Evolutionary conservation across 768 basidiomycete genomes (phyloP), one percentile per base, ranked within the genome.

Genomic region (Auricularia cornea): DNA sequence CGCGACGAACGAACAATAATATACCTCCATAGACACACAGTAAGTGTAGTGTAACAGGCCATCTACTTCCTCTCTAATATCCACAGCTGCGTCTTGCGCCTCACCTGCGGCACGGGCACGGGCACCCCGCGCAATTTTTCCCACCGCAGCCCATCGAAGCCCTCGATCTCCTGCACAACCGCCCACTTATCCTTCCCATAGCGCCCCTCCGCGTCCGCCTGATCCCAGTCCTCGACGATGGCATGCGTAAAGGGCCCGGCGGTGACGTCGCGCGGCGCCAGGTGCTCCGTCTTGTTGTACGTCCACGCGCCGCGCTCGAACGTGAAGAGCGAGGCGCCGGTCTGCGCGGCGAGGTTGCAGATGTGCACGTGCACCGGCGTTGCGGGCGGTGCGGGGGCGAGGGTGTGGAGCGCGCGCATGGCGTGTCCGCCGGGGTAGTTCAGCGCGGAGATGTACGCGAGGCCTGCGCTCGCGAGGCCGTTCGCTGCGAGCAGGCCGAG

Each of bases 391-490:
- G 23, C n/a, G 14, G 23, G 28, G 41, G 2, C 26, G 5, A 5
- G 59, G 60, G 62, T 61, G 59, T 48, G 20, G 31, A 63, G 32
- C 54, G 40, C 54, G 56, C 23, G 14, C 60, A 97, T 75, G 0
- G 94, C 90, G 12, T 80, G 72, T 0, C 94, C 94, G 2, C 97
- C 97, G 1, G 97, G 94, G 70, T 99, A 98, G 73, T 98, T 99
- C 59, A 71, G 70, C 32, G 80, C 77, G 1, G 92, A 93, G 0
- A 88, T 79, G 59, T 69, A 70, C 1, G 84, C 83, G 11, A 84
- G 77, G 32, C 90, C 65, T 6, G 72, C 59, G 0, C 89, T 90
- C 10, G 79, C 70, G 2, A 76, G 40, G 3, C 83, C 59, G 69
- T 95, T 94, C 62, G 75, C 66, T 0, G 71, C 63, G 12, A 95